Evolutionary conservation across 176 grass and related monocot genomes (phyloP).

Genomic region (Phoenix roebelenii): DNA sequence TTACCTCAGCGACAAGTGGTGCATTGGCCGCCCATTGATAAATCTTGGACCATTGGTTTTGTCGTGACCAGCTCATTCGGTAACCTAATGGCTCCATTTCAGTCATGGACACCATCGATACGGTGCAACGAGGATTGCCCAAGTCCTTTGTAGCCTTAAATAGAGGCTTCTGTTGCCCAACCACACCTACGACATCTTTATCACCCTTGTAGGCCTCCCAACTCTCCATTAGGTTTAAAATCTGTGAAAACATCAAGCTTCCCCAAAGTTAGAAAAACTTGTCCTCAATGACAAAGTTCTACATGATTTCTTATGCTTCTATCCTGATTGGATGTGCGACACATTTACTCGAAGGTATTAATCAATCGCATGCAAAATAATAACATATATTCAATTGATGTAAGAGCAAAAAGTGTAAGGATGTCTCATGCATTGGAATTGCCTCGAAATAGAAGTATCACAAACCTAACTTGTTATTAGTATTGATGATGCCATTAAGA

Average conservation of each 20-base stretch:
- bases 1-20: slow-evolving; percentile 37
- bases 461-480: no score
- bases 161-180: slow-evolving; percentile 2
- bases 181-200: slow-evolving; percentile 2
- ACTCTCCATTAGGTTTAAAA: slow-evolving; percentile 39
- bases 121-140: slow-evolving; percentile 29
- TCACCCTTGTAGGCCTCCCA: slow-evolving; percentile 54
- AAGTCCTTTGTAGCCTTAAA: slow-evolving; percentile 37
- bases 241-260: slow-evolving; percentile 4
- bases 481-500: no score
- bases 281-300: no score
- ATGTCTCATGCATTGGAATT: no score
- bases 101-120: slow-evolving; percentile 7
- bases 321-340: no score
- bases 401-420: no score
- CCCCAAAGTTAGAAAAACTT: no score
- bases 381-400: no score
- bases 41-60: slow-evolving; percentile 26
- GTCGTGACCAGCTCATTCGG: slow-evolving; percentile 35
- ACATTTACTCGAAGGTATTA: no score
- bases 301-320: no score
- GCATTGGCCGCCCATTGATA: background rate
- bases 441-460: no score
- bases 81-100: slow-evolving; percentile 4
- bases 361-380: no score